Percentiles rank a stretch among this genome's conserved stretches.
Conservation (phyloP, 768 basidiomycete species). For the Basidioascus undulatus region DNA sequence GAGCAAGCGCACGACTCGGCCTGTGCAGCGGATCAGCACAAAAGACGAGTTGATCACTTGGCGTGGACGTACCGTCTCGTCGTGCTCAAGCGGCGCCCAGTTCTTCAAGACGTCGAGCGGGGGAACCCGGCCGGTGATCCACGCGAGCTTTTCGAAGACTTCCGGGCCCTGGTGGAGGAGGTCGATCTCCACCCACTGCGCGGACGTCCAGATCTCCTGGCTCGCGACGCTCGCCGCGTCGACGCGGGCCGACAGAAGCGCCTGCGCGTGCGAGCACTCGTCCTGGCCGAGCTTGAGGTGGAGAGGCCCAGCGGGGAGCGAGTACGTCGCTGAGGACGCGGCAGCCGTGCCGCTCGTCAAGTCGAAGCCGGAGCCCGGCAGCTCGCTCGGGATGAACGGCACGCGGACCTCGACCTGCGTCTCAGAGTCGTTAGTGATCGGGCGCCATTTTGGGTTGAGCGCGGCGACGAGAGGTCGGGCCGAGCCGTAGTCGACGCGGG, state of each 20-base stretch:
- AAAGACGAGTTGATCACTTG: too few relatives aligned
- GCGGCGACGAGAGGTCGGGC: conserved; percentile 50
- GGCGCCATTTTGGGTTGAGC: conserved; percentile 56
- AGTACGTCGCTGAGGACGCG: conserved; percentile 28
- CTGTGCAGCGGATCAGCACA: too few relatives aligned
- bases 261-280: conserved; percentile 48
- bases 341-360: conserved; percentile 4
- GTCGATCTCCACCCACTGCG: conserved; percentile 55
- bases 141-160: conserved; percentile 56
- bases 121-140: conserved; percentile 65
- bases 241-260: conserved; percentile 52
- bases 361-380: conserved; percentile 7
- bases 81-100: conserved; percentile 38
- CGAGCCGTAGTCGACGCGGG: conserved; percentile 59
- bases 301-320: conserved; percentile 33
- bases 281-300: conserved; percentile 30
- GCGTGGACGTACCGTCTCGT: conserved; percentile 22
- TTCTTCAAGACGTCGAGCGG: conserved; percentile 40
- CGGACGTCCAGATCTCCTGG: conserved; percentile 67
- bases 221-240: conserved; percentile 40
- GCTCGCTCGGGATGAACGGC: conserved; percentile 18
- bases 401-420: conserved; percentile 33
- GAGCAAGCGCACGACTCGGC: too few relatives aligned
- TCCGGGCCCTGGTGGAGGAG: conserved; percentile 52
- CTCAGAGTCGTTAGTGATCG: conserved; percentile 22